Evolutionary conservation across 306 rosid genomes (phyloP), one percentile per base, ranked within the genome.

Genomic region (Lablab purpureus): DNA sequence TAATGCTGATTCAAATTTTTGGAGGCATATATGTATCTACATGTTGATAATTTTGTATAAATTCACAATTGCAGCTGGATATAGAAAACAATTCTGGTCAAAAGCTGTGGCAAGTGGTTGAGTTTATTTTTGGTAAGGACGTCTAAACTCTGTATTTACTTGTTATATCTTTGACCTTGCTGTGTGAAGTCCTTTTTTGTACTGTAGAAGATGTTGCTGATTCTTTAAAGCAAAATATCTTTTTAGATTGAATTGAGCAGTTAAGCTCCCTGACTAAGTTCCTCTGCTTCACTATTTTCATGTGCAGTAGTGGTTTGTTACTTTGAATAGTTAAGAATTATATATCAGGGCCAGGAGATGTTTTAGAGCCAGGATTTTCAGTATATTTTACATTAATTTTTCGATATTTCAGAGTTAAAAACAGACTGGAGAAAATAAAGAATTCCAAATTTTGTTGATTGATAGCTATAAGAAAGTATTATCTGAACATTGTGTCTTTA

Each of bases 51-150:
- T 77, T 69, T 64, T 71, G 67, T 22, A 69, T 67, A 76, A 59
- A 60, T 84, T 73, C 58, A 67, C 47, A 46, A 64, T 88, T 83
- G 86, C 94, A 95, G 99, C 99, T 95, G 74, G 99, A 95, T 83
- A 85, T 95, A 79, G 84, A 81, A 85, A 76, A 93, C 52, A 95
- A 63, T 85, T 85, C 91, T 50, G 93, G 56, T 82, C 99, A 95
- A 82, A 89, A 86, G 84, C 81, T 75, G 51, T 95, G 99, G 99
- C 99, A 95, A 85, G 83, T 10, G 73, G 87, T 89, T 76, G 99
- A 95, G 86, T 87, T 93, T 81, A 52, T 89, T 79, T 91, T 95
- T 51, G 99, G 98, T 95, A 93, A 90, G 91, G 74, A 40, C 85
- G 62, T 81, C 46, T 68, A 1, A 49, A 67, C 36, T 34, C n/a